These are phyloP conservation scores for Corchorus olitorius DNA, from an alignment of 345 rosid genomes.

Conservation along the genomic window DNA sequence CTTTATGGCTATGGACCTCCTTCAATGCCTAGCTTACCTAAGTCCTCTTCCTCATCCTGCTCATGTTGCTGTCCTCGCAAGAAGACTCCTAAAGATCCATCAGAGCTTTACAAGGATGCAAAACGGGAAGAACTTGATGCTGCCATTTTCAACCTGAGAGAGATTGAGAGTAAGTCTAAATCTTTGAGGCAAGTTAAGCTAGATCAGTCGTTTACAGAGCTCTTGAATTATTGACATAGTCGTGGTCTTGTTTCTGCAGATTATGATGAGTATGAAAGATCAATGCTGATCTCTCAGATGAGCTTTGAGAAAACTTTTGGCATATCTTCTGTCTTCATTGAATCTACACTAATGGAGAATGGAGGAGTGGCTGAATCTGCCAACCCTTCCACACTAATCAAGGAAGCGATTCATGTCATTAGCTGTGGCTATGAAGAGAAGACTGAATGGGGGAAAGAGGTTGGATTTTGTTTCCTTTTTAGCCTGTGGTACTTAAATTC, in stretches of 20 bases:
- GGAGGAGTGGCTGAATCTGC: conserved; percentile 94
- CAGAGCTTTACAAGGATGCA: conserved; percentile 77
- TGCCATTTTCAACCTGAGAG: conserved; percentile 89
- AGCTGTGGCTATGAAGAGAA: conserved; percentile 96
- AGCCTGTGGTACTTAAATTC: background rate
- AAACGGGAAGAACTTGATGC: conserved; percentile 90
- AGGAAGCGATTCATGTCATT: conserved; percentile 97
- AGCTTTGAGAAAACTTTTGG: conserved; percentile 99
- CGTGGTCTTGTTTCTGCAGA: conserved; percentile 41
- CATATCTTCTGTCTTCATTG: conserved; percentile 87
- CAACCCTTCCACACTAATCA: conserved; percentile 77
- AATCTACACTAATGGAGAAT: conserved; percentile 86
- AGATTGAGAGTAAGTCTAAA: conserved; percentile 67
- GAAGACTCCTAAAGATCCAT: conserved; percentile 64
- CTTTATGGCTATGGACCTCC: conserved; percentile 94
- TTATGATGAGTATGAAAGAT: conserved; percentile 89
- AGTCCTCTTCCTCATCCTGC: conserved; percentile 63
- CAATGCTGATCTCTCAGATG: conserved; percentile 88
- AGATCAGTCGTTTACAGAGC: background rate
- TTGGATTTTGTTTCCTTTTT: conserved; percentile 24
- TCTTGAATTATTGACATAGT: conserved; percentile 1
- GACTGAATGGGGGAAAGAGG: conserved; percentile 99
- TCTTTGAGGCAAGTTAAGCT: background rate
- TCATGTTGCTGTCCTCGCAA: conserved; percentile 73
- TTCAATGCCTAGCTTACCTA: conserved; percentile 68